Base-by-base conservation (phyloP, 2,329 filamentous ascomycete species). In the Onygenales sp. region DNA sequence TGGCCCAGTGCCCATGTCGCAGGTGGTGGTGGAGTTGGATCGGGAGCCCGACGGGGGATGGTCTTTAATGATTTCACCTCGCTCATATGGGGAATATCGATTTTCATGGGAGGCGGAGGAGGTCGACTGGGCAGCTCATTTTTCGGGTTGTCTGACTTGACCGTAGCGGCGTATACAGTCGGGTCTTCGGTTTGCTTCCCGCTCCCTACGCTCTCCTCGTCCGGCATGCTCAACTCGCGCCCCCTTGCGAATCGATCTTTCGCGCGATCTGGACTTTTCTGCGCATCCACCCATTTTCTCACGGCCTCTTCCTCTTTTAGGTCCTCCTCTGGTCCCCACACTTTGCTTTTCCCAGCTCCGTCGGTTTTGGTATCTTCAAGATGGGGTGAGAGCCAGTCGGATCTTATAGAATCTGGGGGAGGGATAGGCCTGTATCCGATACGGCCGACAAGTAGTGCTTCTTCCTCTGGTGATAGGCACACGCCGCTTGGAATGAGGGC, bases 71-170 rank as follows among this genome's bases (percentile, higher is more conserved):
- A 36, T 34, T 44, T 17, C n/a, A 50, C 47, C 21, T 51, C 51
- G 17, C 47, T 49, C 42, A 34, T 51, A 6, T 49, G 21, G 3
- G 54, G 34, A 27, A 51, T 51, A 40, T 51, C 42, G n/a, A 44
- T 17, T 32, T 17, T 53, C 51, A 36, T 47, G 14, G 51, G 37
- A 6, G 42, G 33, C 17, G 21, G 32, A 17, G 55, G 47, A 45
- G 55, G 42, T 39, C 36, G 27, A 56, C 78, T 76, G 60, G 76
- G 76, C 61, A 39, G 31, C 27, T 27, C 2, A n/a, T 7, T 39
- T 37, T 10, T 2, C 36, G 9, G 7, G 17, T n/a, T 39, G 10
- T 7, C 34, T 17, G 11, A 36, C 17, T 27, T 40, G 9, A 40
- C 34, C 4, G 36, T 17, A 4, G 36, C 36, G 13, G 17, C 9